Evolutionary conservation across 139 green algal species (phyloP).

Genomic region (Micractinium conductrix): DNA sequence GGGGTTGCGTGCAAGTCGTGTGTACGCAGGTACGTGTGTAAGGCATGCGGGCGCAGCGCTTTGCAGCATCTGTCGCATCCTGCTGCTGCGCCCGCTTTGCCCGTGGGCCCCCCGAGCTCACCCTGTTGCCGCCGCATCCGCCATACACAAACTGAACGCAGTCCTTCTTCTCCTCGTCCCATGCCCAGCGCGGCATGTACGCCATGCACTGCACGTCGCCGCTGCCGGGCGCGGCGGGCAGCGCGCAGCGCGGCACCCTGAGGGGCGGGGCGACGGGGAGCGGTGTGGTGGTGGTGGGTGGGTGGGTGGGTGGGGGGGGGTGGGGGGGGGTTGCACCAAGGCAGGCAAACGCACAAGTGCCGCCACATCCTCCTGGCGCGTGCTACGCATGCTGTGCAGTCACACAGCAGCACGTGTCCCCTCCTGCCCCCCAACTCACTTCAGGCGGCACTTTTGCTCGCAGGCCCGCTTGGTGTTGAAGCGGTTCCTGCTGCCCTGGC

Average conservation of each 20-base stretch:
- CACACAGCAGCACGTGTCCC: neutral
- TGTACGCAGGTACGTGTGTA: too few relatives aligned
- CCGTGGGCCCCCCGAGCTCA: too few relatives aligned
- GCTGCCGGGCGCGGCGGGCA: neutral
- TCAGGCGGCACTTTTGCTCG: neutral
- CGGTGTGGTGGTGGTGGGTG: neutral
- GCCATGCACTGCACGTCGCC: neutral
- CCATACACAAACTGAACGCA: slow-evolving; percentile 6
- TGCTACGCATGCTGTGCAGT: neutral
- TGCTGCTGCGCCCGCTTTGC: too few relatives aligned
- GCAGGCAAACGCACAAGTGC: too few relatives aligned
- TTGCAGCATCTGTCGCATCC: too few relatives aligned
- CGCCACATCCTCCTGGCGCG: too few relatives aligned
- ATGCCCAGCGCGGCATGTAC: neutral
- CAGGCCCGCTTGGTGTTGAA: neutral
- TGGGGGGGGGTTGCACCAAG: neutral
- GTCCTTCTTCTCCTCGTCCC: neutral
- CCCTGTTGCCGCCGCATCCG: neutral
- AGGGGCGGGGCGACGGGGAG: neutral
- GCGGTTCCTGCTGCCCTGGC: neutral
- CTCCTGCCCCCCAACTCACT: neutral
- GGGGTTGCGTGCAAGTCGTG: too few relatives aligned
- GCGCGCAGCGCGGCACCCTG: neutral
- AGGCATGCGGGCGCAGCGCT: too few relatives aligned
- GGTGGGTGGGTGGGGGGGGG: too few relatives aligned